Conservation (phyloP, 2,329 filamentous ascomycete species). For the Cladosporium sphaerospermum region DNA sequence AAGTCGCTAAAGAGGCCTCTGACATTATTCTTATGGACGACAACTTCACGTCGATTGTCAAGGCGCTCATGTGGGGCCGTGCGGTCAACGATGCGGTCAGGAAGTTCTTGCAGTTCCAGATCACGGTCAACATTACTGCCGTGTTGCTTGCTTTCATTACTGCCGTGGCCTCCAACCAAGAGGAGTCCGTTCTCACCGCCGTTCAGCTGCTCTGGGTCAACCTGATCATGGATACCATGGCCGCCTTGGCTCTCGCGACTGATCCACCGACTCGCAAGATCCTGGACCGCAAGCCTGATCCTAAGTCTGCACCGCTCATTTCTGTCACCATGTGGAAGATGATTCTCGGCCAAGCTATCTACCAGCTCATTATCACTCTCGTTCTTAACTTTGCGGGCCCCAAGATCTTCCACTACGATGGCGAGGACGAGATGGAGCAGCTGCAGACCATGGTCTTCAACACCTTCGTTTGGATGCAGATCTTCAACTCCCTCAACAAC, state of each 20-base stretch:
- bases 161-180: conserved; percentile 63
- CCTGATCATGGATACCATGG: conserved; percentile 94
- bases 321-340: conserved; percentile 98
- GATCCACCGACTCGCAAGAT: conserved; percentile 81
- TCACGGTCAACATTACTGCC: conserved; percentile 87
- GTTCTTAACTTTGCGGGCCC: conserved; percentile 71
- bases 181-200: conserved; percentile 73
- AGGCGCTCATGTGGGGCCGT: conserved; percentile 56
- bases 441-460: conserved; percentile 88
- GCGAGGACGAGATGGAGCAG: conserved; percentile 39
- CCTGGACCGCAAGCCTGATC: conserved; percentile 70
- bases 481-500: conserved; percentile 98
- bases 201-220: conserved; percentile 96
- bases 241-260: conserved; percentile 79
- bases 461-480: conserved; percentile 99
- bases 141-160: conserved; percentile 83
- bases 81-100: conserved; percentile 51
- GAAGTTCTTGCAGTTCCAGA: conserved; percentile 61
- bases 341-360: conserved; percentile 89
- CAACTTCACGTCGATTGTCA: conserved; percentile 58
- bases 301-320: conserved; percentile 69
- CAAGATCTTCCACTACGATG: conserved; percentile 54
- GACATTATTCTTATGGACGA: conserved; percentile 58
- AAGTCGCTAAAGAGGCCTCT: conserved; percentile 58
- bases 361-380: conserved; percentile 74